These are phyloP conservation scores for Aechmea fasciata DNA, from an alignment of 176 grass and related monocot species.

Conservation along the genomic window DNA sequence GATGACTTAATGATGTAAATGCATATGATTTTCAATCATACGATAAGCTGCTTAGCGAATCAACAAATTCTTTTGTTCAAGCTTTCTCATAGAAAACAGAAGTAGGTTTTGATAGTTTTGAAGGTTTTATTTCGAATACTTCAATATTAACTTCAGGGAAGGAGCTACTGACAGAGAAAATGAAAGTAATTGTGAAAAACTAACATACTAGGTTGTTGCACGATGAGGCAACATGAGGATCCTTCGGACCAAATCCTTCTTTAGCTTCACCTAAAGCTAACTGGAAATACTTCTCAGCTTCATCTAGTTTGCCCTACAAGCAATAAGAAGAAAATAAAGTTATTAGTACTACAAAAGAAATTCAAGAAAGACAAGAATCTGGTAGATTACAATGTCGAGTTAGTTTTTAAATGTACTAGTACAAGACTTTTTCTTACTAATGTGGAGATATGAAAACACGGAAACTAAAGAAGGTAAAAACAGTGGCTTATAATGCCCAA, in stretches of 20 bases:
- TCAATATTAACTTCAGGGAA: background rate
- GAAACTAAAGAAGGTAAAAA: no score
- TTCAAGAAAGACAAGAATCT: constrained; percentile 8
- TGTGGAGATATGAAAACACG: no score
- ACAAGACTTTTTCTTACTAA: background rate
- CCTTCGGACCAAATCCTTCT: constrained; percentile 82
- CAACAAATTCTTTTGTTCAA: no score
- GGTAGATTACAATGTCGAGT: background rate
- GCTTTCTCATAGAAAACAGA: no score
- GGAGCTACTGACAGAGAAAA: background rate
- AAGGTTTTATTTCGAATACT: background rate
- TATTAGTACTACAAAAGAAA: background rate
- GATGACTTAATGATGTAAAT: no score
- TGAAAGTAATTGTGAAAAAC: background rate
- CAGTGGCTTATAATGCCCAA: no score
- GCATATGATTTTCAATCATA: no score
- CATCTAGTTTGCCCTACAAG: constrained; percentile 56
- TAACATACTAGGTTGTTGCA: constrained; percentile 79
- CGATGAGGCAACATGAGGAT: constrained; percentile 89
- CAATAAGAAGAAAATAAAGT: constrained; percentile 8
- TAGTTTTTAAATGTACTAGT: background rate
- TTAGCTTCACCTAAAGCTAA: constrained; percentile 75
- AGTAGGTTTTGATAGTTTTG: no score
- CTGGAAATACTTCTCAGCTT: constrained; percentile 73
- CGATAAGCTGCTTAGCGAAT: no score